Base-by-base conservation (phyloP, 1,284 basidiomycete genomes). In the Somion occarium region DNA sequence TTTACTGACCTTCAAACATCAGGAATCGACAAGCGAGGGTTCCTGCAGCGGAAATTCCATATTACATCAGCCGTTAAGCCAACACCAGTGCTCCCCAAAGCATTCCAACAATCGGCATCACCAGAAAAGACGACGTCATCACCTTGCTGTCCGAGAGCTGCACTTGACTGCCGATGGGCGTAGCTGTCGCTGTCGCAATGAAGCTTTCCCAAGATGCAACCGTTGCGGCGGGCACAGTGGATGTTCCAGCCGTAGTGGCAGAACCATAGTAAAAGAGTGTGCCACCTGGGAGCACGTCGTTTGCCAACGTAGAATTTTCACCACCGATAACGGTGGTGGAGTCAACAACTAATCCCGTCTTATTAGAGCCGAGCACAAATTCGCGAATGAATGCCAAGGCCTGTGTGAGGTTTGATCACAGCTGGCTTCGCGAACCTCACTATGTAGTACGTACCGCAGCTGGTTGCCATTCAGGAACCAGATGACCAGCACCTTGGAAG, bases 401-500 rank as follows among this genome's bases (percentile, higher is more conserved):
- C 61, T 62, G n/a, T 18, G 0, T n/a, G 3, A 25, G 11, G 18
- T 15, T 18, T 22, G 13, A 46, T 51, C 24, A 43, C 20, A 3
- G 2, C 3, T 22, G 13, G n/a, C 18, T 11, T 20, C 12, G 11
- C 15, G 13, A 13, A 41, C 26, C 22, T 41, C 20, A 11, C 34
- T 18, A 9, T 37, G 24, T 18, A 5, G 12, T 26, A 60, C 81
- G 48, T 63, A 85, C 85, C 20, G 75, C 71, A 50, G 61, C 62
- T 2, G 85, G 85, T 24, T 72, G 68, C 46, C 67, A 67, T 18
- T 68, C 57, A 1, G 80, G 72, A 5, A 87, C 70, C 11, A 84
- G 67, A 60, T 88, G 84, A 1, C 83, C 82, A 2, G 83, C 74
- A 49, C 71, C 68, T 48, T 73, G 65, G 59, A 82, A 75, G 18